These are phyloP conservation scores for Corymbia maculata DNA, from an alignment of 345 rosid species.

Conservation along the genomic window DNA sequence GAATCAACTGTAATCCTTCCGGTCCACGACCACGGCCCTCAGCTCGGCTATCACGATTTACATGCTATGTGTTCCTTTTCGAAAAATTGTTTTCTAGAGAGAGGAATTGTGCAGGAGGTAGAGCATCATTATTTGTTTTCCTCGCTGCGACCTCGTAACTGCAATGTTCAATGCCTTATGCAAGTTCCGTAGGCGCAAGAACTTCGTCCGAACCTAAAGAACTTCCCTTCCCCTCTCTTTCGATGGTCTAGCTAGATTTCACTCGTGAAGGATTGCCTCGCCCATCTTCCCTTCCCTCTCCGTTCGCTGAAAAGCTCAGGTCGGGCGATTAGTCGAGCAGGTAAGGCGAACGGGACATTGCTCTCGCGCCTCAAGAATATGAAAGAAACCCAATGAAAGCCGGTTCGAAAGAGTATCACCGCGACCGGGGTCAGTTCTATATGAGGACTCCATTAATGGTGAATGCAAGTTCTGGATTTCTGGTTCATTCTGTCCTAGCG, in stretches of 20 bases:
- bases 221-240: background rate
- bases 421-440: background rate
- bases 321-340: background rate
- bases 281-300: background rate
- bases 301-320: background rate
- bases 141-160: too few species aligned
- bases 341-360: background rate
- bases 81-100: background rate
- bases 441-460: background rate
- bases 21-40: background rate
- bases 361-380: background rate
- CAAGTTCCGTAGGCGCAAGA: background rate
- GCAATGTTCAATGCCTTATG: background rate
- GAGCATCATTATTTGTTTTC: too few species aligned
- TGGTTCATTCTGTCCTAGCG: background rate
- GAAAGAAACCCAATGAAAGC: background rate
- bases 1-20: background rate
- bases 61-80: background rate
- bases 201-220: background rate
- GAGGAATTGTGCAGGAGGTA: background rate
- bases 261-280: background rate
- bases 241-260: background rate
- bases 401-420: background rate
- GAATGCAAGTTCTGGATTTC: background rate
- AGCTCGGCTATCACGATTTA: background rate